Percentiles rank a stretch among this genome's conserved stretches.
Evolutionary conservation across 305 asterid species (phyloP).

Genomic region (Fraxinus albicans): DNA sequence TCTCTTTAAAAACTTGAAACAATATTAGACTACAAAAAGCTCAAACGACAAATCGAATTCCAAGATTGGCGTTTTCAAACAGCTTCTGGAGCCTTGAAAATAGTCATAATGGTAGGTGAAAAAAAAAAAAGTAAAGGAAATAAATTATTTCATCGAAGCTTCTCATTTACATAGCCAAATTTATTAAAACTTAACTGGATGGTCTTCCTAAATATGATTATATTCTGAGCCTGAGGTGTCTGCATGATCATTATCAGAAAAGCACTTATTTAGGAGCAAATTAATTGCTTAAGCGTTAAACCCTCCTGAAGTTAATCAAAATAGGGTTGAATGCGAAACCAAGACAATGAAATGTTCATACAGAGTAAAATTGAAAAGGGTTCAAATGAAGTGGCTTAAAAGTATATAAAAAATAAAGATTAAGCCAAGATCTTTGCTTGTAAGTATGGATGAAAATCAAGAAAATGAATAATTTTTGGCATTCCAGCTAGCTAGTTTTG

Average conservation of each 20-base stretch:
- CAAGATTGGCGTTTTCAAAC: not conserved
- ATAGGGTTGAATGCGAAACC: conserved; percentile 16
- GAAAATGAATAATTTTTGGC: not conserved
- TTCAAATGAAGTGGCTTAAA: conserved; percentile 55
- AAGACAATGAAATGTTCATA: conserved; percentile 23
- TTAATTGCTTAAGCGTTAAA: conserved; percentile 84
- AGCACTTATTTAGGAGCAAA: conserved; percentile 30
- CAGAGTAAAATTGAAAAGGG: conserved; percentile 19
- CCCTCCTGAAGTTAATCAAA: conserved; percentile 41
- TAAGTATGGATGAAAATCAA: conserved; percentile 36
- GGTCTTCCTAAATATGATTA: conserved; percentile 29
- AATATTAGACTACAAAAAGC: not conserved
- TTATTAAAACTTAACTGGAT: conserved; percentile 13
- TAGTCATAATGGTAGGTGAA: not conserved
- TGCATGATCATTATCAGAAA: conserved; percentile 22
- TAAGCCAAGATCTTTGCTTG: conserved; percentile 52
- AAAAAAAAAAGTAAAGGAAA: not conserved
- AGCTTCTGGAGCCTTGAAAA: not conserved
- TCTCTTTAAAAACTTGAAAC: not conserved
- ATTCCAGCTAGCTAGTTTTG: conserved; percentile 3
- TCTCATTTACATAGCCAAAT: conserved; percentile 8
- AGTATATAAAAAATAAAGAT: conserved; percentile 29
- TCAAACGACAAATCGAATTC: not conserved
- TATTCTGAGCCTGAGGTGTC: conserved; percentile 13
- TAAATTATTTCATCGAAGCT: not conserved